Conservation (phyloP, 129 eudicot species). For the Centella asiatica region DNA sequence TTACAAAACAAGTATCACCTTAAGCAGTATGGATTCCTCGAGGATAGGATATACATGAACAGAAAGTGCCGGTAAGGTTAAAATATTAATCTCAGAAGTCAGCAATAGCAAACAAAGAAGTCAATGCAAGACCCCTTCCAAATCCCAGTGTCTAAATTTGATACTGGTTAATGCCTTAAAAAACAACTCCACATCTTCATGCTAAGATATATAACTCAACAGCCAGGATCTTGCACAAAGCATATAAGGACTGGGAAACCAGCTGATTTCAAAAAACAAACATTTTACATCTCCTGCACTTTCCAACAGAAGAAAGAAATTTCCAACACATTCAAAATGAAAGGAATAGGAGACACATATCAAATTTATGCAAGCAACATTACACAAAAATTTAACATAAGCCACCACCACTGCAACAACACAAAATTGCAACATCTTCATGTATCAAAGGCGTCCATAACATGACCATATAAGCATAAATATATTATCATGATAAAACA, state of each 20-base stretch:
- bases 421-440: conserved; percentile 20
- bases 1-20: too few species aligned
- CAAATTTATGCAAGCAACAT: conserved; percentile 9
- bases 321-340: background rate
- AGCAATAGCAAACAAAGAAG: too few species aligned
- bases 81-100: too few species aligned
- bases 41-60: too few species aligned
- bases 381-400: conserved; percentile 6
- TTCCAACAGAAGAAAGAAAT: conserved; percentile 1
- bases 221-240: background rate
- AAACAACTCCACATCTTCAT: background rate
- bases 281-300: background rate
- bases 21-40: too few species aligned
- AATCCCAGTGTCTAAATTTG: background rate
- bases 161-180: background rate
- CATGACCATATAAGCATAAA: too few species aligned
- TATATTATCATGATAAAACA: conserved; percentile 31
- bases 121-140: background rate
- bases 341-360: background rate
- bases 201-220: background rate
- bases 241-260: background rate
- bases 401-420: conserved; percentile 17
- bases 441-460: conserved; percentile 14
- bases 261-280: background rate
- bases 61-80: too few species aligned